phyloP scores from a whole-genome alignment of 202 grass and related monocot species.

The Eragrostis tef region DNA sequence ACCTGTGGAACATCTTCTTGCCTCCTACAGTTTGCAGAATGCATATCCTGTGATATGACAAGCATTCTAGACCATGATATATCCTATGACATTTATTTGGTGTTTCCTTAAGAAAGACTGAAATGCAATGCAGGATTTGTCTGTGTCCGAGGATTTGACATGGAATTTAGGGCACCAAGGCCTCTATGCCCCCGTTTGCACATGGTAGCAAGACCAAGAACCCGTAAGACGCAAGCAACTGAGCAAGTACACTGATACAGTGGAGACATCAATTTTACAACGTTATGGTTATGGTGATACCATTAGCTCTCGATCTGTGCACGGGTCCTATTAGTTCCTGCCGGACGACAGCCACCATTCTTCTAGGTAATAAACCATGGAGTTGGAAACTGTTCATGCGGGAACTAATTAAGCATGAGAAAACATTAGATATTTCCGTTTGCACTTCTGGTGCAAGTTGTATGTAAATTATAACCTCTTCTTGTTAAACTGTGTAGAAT shows the following conservation, averaged over 20 bases:
- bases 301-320: constrained; percentile 42
- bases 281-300: constrained; percentile 28
- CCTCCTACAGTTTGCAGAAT: constrained; percentile 31
- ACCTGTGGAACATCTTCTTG: constrained; percentile 13
- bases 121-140: constrained; percentile 59
- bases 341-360: constrained; percentile 27
- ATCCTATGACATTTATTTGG: constrained; percentile 6
- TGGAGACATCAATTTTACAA: constrained; percentile 29
- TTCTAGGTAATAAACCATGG: constrained; percentile 50
- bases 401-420: constrained; percentile 36
- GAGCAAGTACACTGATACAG: constrained; percentile 33
- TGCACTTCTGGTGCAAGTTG: not conserved
- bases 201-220: constrained; percentile 54
- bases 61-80: constrained; percentile 28
- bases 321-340: constrained; percentile 44
- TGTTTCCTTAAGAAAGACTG: constrained; percentile 7
- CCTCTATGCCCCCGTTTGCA: constrained; percentile 65
- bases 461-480: constrained; percentile 32
- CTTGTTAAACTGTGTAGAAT: constrained; percentile 11
- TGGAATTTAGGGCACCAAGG: constrained; percentile 55
- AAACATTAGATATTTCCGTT: constrained; percentile 33
- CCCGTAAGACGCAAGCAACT: constrained; percentile 5
- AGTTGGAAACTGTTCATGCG: constrained; percentile 29
- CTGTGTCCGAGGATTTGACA: constrained; percentile 68
- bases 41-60: constrained; percentile 32